phyloP scores from a whole-genome alignment of 1,139 yeast genomes.

The Protomyces macrosporus region DNA sequence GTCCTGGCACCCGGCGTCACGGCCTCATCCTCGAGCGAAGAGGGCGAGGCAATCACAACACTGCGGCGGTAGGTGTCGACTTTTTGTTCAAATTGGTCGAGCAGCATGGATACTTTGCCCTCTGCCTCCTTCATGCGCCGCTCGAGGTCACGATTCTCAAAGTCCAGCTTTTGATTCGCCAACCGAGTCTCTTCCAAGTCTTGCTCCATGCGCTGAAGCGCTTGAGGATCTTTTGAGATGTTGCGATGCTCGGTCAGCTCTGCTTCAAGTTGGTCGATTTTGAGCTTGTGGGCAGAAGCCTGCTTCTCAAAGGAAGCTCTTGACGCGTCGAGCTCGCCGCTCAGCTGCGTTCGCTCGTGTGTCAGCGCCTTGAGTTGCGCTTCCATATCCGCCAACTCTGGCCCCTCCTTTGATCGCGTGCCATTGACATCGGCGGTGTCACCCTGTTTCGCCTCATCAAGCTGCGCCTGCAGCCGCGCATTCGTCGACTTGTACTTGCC shows the following conservation, averaged over 20 bases:
- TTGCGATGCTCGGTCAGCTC: not conserved
- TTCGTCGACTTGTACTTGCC: conserved; percentile 27
- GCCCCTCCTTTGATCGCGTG: not conserved
- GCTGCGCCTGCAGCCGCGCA: conserved; percentile 22
- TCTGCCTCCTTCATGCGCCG: conserved; percentile 25
- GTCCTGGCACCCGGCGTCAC: conserved; percentile 1
- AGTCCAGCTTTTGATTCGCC: conserved; percentile 17
- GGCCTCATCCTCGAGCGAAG: not conserved
- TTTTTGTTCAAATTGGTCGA: conserved; percentile 27
- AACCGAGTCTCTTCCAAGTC: conserved; percentile 17
- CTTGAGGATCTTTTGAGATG: not conserved
- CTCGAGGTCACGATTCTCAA: conserved; percentile 26
- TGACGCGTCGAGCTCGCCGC: not conserved
- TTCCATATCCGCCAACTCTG: not conserved
- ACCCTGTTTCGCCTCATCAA: conserved; percentile 1
- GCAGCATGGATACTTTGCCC: conserved; percentile 18
- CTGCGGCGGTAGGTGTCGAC: conserved; percentile 26
- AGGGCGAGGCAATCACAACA: not conserved
- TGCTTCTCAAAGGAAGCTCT: not conserved
- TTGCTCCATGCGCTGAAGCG: conserved; percentile 11
- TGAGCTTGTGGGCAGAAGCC: not conserved
- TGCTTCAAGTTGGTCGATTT: not conserved
- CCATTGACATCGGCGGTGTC: not conserved
- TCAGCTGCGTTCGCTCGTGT: not conserved
- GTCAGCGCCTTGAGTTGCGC: not conserved